Evolutionary conservation across 2,329 filamentous ascomycete species (phyloP).

Genomic region (Dactylellina sp.): DNA sequence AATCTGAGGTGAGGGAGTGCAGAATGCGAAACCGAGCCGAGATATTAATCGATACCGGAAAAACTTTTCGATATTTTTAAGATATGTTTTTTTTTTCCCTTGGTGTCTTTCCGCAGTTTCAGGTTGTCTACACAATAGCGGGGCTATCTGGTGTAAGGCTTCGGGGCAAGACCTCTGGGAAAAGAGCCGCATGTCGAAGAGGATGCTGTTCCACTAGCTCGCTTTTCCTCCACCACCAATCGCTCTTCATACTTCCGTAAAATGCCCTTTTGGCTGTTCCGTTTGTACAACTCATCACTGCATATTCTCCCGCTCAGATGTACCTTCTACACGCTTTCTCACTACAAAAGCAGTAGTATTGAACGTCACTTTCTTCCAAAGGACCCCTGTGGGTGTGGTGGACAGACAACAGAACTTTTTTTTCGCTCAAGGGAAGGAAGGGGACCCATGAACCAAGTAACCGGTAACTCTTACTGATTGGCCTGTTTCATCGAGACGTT

Average conservation of each 20-base stretch:
- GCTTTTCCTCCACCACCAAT: constrained; percentile 13
- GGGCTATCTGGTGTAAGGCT: too few species aligned
- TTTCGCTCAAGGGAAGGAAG: constrained; percentile 56
- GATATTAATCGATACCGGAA: constrained; percentile 50
- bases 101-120: too few species aligned
- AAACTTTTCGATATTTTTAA: constrained; percentile 33
- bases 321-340: constrained; percentile 19
- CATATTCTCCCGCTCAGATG: constrained; percentile 45
- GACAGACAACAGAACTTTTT: constrained; percentile 25
- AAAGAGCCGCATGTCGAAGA: constrained; percentile 45
- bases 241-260: constrained; percentile 11
- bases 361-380: constrained; percentile 52
- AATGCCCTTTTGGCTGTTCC: constrained; percentile 45
- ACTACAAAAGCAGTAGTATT: constrained; percentile 39
- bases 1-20: constrained; percentile 35
- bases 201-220: constrained; percentile 5
- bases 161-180: too few species aligned
- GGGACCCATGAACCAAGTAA: constrained; percentile 58
- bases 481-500: constrained; percentile 40
- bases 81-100: constrained; percentile 17
- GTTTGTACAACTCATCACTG: constrained; percentile 56
- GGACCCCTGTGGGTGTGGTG: constrained; percentile 30
- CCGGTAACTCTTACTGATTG: constrained; percentile 54
- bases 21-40: constrained; percentile 54
- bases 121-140: constrained; percentile 37